Base-by-base conservation (phyloP, 2,329 filamentous ascomycete genomes). In the Lachnellula arida region DNA sequence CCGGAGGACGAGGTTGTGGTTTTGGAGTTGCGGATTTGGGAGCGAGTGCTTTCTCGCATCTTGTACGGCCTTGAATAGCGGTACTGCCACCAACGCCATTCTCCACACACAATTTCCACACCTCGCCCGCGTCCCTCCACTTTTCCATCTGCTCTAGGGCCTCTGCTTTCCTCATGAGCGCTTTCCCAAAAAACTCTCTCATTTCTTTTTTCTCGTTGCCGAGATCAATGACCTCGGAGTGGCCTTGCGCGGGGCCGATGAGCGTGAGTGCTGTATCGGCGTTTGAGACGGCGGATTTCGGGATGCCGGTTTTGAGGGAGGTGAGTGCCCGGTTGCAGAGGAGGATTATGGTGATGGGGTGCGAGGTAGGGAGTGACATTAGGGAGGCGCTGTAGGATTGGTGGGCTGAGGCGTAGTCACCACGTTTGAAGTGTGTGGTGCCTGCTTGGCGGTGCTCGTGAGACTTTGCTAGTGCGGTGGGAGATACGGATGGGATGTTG, bases 111-210 rank as follows among this genome's bases (percentile, higher is more conserved):
- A 82, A 76, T 65, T 86, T 85, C 94, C 94, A 99, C 0, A 89
- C 85, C 2, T 78, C 75, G 0, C 84, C 85, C 1, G 94, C 94
- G 50, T 97, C 93, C 2, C 76, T 74, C 93, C 93, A 99, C 69
- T 88, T 90, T 74, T 99, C 94, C 78, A 99, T 87, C 68, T 96
- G 88, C 72, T 99, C 94, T 7, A 97, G 78, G 1, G 91, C 94
- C 73, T 99, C 94, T 0, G 94, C 94, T 75, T 97, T 97, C 53
- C 94, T 87, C 74, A 89, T 93, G 32, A 97, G 76, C 0, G 93
- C 93, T 72, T 97, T 99, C 52, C 91, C 92, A 68, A 88, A 97
- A 60, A 96, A 89, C 17, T 96, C 92, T 60, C 84, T 88, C 89
- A 99, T 96, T 48, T 93, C 87, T 63, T 95, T 94, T 19, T 76